These are phyloP conservation scores for Epichloe bromicola DNA, from an alignment of 2,329 filamentous ascomycete species.

Conservation along the genomic window DNA sequence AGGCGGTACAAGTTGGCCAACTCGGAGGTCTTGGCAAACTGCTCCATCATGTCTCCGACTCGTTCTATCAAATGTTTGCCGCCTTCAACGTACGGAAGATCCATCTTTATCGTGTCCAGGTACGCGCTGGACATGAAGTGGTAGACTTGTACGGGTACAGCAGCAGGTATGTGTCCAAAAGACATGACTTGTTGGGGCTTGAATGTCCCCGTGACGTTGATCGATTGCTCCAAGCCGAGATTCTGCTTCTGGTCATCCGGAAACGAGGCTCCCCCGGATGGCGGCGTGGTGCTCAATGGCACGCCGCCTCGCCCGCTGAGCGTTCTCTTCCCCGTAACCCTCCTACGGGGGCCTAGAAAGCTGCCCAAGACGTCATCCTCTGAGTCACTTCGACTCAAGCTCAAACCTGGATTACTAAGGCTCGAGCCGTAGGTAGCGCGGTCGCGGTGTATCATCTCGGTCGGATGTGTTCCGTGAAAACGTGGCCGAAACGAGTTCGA, in stretches of 20 bases:
- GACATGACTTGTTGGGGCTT: constrained; percentile 51
- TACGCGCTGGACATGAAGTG: constrained; percentile 44
- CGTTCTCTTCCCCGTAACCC: constrained; percentile 27
- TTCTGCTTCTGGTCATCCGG: constrained; percentile 25
- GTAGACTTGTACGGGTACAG: constrained; percentile 37
- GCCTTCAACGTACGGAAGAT: constrained; percentile 30
- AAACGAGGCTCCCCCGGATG: constrained; percentile 22
- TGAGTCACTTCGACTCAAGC: constrained; percentile 48
- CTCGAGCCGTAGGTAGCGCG: constrained; percentile 35
- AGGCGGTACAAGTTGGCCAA: constrained; percentile 43
- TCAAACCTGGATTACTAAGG: constrained; percentile 35
- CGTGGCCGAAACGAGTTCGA: constrained; percentile 30
- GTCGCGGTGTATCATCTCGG: constrained; percentile 22
- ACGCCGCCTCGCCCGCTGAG: constrained; percentile 29
- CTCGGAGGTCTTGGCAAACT: constrained; percentile 46
- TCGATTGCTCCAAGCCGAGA: constrained; percentile 43
- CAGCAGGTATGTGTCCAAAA: constrained; percentile 41
- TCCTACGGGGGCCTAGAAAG: constrained; percentile 39
- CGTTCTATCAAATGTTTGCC: constrained; percentile 30
- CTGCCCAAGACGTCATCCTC: constrained; percentile 51
- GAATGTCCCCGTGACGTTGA: constrained; percentile 44
- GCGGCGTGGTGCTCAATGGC: constrained; percentile 41
- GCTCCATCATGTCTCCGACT: constrained; percentile 38
- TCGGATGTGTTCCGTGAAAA: constrained; percentile 22
- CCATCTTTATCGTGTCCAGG: constrained; percentile 36